Conservation (phyloP, 768 basidiomycete species). For the Leccinum aurantiacum region DNA sequence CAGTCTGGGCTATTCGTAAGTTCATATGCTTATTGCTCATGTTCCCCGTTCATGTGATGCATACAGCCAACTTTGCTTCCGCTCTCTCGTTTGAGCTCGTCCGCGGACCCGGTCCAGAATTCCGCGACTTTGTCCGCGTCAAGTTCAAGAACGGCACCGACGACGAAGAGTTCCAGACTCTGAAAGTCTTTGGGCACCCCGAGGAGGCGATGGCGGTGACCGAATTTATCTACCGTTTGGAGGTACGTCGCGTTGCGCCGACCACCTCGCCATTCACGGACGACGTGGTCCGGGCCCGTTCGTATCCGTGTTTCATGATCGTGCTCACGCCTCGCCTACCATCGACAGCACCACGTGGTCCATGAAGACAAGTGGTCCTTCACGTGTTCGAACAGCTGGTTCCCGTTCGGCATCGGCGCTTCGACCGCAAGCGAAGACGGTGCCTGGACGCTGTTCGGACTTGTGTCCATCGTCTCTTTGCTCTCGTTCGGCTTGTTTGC, state of each 20-base stretch:
- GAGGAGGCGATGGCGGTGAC: conserved; percentile 71
- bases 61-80: conserved; percentile 66
- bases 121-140: conserved; percentile 78
- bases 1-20: conserved; percentile 64
- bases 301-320: not conserved
- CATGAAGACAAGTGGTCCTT: conserved; percentile 40
- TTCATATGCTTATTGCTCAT: conserved; percentile 13
- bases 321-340: not conserved
- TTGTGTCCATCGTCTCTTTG: conserved; percentile 9
- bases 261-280: not conserved
- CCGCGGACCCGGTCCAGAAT: conserved; percentile 70
- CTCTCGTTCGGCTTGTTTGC: conserved; percentile 15
- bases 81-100: conserved; percentile 75
- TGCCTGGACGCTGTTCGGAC: not conserved
- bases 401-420: conserved; percentile 18
- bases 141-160: conserved; percentile 79
- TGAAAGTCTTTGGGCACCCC: conserved; percentile 70
- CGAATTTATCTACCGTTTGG: conserved; percentile 77
- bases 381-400: conserved; percentile 36
- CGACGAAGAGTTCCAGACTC: conserved; percentile 51
- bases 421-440: not conserved
- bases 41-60: not conserved
- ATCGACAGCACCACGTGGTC: conserved; percentile 32
- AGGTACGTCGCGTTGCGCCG: conserved; percentile 45
- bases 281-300: conserved; percentile 30